Conservation (phyloP, 2,329 filamentous ascomycete genomes). For the Lasiodiplodia gonubiensis region DNA sequence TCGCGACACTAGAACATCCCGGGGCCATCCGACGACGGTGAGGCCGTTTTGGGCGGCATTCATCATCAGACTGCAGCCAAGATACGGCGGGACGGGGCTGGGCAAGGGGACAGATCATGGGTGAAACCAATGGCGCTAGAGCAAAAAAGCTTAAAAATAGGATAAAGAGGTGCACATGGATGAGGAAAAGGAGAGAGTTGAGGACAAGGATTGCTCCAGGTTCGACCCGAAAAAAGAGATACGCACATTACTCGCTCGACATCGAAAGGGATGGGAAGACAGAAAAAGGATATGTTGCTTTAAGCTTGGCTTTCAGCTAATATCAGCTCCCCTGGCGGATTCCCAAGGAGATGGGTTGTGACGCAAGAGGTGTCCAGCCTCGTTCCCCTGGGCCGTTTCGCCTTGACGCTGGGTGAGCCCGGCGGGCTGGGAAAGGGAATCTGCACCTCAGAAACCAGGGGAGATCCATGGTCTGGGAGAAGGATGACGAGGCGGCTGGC, state of each 20-base stretch:
- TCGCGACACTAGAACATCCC: too few relatives aligned
- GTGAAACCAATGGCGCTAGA: background rate
- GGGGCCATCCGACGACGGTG: too few relatives aligned
- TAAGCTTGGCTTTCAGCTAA: background rate
- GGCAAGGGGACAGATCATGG: background rate
- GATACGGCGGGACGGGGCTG: background rate
- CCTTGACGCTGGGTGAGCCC: conserved; percentile 4
- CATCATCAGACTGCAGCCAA: background rate
- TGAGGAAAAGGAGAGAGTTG: background rate
- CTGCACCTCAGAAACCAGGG: background rate
- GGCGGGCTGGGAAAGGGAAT: conserved; percentile 2
- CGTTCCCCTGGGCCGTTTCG: conserved; percentile 15
- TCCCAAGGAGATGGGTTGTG: conserved; percentile 1
- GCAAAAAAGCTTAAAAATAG: background rate
- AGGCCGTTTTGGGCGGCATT: background rate
- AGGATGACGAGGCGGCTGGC: background rate
- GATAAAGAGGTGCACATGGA: background rate
- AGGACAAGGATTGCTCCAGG: background rate
- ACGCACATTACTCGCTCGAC: too few relatives aligned
- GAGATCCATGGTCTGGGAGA: background rate
- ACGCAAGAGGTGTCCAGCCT: conserved; percentile 11
- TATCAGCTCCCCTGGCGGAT: background rate
- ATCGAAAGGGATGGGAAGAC: background rate
- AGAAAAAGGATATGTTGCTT: background rate
- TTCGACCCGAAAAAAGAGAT: too few relatives aligned